Evolutionary conservation across 148 eudicot species (phyloP), one percentile per base, ranked within the genome.

Genomic region (Polygonum maritimum): DNA sequence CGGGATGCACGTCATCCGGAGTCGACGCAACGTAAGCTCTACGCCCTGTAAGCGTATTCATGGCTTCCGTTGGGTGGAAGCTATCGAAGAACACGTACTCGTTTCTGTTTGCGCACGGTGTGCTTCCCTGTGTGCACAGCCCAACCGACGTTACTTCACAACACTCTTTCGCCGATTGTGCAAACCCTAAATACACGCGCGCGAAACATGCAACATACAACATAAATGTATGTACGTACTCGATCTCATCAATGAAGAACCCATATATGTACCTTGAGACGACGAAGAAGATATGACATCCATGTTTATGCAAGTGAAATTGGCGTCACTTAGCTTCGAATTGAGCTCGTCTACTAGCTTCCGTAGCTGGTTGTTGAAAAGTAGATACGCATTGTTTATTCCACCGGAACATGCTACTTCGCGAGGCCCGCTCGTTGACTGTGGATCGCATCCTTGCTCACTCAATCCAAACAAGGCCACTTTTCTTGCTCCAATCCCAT

Each of bases 401-500:
- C 38, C 45, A 0, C 73, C 84, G 7, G 83, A 85, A 18, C 91
- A 90, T 1, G 21, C 7, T 8, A 71, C 8, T 12, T 40, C 49
- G 48, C 69, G 77, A 18, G 76, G 31, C 4, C 76, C 79, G 71
- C 7, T 38, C 0, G 81, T 44, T 69, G 69, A 78, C 1, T 63
- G 52, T 9, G 86, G 89, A 3, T 10, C 52, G 75, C 85, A 88
- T 1, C 95, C 92, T 55, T 88, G 14, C 3, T 33, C 11, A 3
- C 89, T 85, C 0, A 90, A 19, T 10, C 88, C 87, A 39, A 73
- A 83, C 4, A 90, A 21, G 1, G 89, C 92, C 4, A 86, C 70
- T 75, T 84, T 91, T 71, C 92, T 86, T 77, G 89, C 89, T 79
- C 92, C 92, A 48, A 8, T 14, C 1, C 5, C 39, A 78, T 86